Percentiles rank a stretch among this genome's conserved stretches.
These are phyloP conservation scores for Daldinia childiae DNA, from an alignment of 495 filamentous ascomycete genomes.

Conservation along the genomic window DNA sequence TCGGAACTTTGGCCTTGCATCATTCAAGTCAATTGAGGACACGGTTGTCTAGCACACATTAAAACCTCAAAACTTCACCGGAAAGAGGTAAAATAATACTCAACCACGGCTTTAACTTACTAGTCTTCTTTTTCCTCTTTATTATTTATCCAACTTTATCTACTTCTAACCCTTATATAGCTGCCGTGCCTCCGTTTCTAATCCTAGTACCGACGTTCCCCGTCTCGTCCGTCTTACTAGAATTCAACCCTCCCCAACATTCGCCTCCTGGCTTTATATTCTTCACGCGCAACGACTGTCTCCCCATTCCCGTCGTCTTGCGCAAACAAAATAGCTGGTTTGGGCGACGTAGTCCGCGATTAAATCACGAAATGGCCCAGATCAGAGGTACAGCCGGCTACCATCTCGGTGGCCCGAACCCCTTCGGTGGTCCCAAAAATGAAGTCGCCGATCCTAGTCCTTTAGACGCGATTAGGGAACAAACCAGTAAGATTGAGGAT, in stretches of 20 bases:
- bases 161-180: not conserved
- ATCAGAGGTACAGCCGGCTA: slow-evolving; percentile 97
- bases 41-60: slow-evolving; percentile 47
- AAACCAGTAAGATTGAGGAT: slow-evolving; percentile 98
- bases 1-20: slow-evolving; percentile 45
- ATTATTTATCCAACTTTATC: not conserved
- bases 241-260: not conserved
- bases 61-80: slow-evolving; percentile 9
- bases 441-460: slow-evolving; percentile 80
- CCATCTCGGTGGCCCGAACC: slow-evolving; percentile 81
- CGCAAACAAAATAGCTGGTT: slow-evolving; percentile 28
- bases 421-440: slow-evolving; percentile 70
- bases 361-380: slow-evolving; percentile 75
- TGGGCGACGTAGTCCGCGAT: slow-evolving; percentile 29
- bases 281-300: slow-evolving; percentile 6
- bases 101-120: not conserved
- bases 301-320: slow-evolving; percentile 4
- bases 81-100: not conserved
- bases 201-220: not conserved
- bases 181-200: slow-evolving; percentile 2
- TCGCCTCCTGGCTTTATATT: slow-evolving; percentile 8
- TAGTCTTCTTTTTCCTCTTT: not conserved
- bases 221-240: slow-evolving; percentile 4
- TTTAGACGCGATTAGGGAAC: slow-evolving; percentile 88
- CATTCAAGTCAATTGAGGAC: slow-evolving; percentile 51